Percentiles rank a stretch among this genome's conserved stretches.
Conservation (phyloP, 2,329 filamentous ascomycete species). For the Calonectria hongkongensis region DNA sequence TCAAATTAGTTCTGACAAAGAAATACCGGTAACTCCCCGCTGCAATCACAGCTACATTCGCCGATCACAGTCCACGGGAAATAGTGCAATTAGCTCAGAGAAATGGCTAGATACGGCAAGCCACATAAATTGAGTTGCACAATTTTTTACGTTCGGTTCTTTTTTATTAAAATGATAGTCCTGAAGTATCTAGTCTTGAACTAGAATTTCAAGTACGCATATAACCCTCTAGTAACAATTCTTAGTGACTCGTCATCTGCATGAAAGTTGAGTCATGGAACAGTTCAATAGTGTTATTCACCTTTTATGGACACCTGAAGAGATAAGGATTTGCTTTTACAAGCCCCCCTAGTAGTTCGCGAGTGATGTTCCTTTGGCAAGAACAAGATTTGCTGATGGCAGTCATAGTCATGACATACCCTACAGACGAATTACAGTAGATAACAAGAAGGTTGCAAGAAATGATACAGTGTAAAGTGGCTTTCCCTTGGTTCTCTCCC, state of each 20-base stretch:
- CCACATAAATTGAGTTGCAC: not conserved
- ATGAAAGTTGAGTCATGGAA: not conserved
- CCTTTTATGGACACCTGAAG: not conserved
- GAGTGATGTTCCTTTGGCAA: too few relatives aligned
- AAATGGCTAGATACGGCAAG: not conserved
- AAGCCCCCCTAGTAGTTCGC: too few relatives aligned
- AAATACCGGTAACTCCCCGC: not conserved
- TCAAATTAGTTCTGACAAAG: not conserved
- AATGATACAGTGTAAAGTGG: conserved; percentile 82
- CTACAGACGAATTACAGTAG: conserved; percentile 70
- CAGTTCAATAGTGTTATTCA: not conserved
- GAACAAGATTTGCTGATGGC: too few relatives aligned
- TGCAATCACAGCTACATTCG: not conserved
- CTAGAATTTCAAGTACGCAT: not conserved
- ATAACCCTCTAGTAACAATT: not conserved
- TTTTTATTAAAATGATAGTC: too few relatives aligned
- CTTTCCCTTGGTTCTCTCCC: conserved; percentile 72
- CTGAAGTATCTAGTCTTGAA: not conserved
- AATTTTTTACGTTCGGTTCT: not conserved
- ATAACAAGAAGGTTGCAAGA: conserved; percentile 82
- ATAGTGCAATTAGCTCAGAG: too few relatives aligned
- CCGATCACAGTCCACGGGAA: too few relatives aligned
- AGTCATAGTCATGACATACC: not conserved
- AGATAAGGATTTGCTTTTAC: not conserved
- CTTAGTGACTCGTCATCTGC: not conserved